phyloP scores from a whole-genome alignment of 2,329 filamentous ascomycete species.

The Claviceps sp. region DNA sequence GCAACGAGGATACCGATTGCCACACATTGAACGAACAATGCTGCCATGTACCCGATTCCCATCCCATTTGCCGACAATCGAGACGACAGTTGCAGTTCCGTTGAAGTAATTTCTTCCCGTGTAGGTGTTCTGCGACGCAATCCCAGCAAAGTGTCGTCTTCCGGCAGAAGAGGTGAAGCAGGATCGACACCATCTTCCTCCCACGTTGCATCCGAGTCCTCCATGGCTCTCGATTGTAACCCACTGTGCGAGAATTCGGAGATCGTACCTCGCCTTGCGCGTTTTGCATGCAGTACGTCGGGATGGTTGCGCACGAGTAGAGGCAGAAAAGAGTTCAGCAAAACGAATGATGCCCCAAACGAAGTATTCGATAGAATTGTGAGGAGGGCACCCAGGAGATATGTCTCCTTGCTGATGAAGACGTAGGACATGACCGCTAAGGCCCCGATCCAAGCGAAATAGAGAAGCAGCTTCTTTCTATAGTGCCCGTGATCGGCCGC shows the following conservation, averaged over 20 bases:
- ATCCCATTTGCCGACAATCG: slow-evolving; percentile 87
- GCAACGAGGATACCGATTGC: slow-evolving; percentile 64
- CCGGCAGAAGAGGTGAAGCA: slow-evolving; percentile 32
- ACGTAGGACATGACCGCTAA: slow-evolving; percentile 81
- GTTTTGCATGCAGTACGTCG: slow-evolving; percentile 21
- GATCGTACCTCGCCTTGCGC: slow-evolving; percentile 14
- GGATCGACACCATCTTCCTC: slow-evolving; percentile 24
- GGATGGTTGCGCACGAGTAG: slow-evolving; percentile 81
- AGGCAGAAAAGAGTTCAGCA: slow-evolving; percentile 90
- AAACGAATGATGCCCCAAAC: slow-evolving; percentile 87
- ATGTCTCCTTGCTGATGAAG: slow-evolving; percentile 59
- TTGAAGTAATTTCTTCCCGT: slow-evolving; percentile 39
- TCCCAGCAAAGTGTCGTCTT: slow-evolving; percentile 11
- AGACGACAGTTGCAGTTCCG: slow-evolving; percentile 70
- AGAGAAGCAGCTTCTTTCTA: slow-evolving; percentile 74
- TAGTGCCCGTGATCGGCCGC: slow-evolving; percentile 90
- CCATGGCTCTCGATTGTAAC: slow-evolving; percentile 22
- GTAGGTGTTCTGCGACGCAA: slow-evolving; percentile 24
- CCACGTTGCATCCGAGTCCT: slow-evolving; percentile 19
- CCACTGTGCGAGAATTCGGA: slow-evolving; percentile 19
- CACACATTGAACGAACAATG: slow-evolving; percentile 69
- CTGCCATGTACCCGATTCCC: slow-evolving; percentile 83
- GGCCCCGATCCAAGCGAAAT: slow-evolving; percentile 75
- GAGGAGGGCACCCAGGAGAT: slow-evolving; percentile 67
- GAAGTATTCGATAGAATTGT: slow-evolving; percentile 88